phyloP scores from a whole-genome alignment of 2,329 filamentous ascomycete species.

The Pseudopithomyces maydicus region DNA sequence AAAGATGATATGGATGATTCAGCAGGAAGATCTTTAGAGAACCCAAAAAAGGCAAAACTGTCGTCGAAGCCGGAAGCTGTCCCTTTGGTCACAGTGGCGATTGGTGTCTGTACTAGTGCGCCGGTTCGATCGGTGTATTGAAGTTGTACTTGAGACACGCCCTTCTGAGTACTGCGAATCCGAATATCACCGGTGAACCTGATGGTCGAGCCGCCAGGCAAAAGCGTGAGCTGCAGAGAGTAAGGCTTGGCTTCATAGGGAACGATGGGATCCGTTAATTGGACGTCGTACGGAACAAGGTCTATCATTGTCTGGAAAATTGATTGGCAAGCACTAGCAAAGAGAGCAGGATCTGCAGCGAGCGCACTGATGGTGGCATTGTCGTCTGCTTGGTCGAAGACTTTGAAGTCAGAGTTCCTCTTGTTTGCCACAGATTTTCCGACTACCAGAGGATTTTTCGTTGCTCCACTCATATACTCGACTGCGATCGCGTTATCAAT shows the following conservation, averaged over 20 bases:
- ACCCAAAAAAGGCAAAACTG: constrained; percentile 54
- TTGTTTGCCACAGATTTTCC: constrained; percentile 53
- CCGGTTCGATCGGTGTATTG: constrained; percentile 63
- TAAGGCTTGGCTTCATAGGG: constrained; percentile 67
- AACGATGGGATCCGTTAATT: constrained; percentile 57
- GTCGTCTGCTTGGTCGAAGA: constrained; percentile 58
- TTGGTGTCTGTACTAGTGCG: constrained; percentile 51
- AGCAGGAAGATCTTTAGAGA: constrained; percentile 56
- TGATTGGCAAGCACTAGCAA: constrained; percentile 52
- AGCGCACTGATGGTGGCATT: constrained; percentile 61
- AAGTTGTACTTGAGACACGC: constrained; percentile 56
- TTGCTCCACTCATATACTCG: constrained; percentile 61
- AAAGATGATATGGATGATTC: constrained; percentile 67
- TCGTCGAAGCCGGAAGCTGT: constrained; percentile 64
- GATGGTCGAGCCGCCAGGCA: constrained; percentile 55
- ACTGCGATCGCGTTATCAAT: constrained; percentile 65
- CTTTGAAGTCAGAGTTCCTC: constrained; percentile 60
- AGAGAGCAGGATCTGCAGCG: constrained; percentile 52
- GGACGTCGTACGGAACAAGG: constrained; percentile 59
- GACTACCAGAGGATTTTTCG: constrained; percentile 61
- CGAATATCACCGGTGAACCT: constrained; percentile 62
- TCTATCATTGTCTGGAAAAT: constrained; percentile 67
- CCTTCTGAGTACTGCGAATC: constrained; percentile 58
- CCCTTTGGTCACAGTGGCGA: constrained; percentile 54
- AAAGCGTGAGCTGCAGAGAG: constrained; percentile 60